These are phyloP conservation scores for Lipomyces sp. DNA, from an alignment of 805 yeast genomes.

Conservation along the genomic window DNA sequence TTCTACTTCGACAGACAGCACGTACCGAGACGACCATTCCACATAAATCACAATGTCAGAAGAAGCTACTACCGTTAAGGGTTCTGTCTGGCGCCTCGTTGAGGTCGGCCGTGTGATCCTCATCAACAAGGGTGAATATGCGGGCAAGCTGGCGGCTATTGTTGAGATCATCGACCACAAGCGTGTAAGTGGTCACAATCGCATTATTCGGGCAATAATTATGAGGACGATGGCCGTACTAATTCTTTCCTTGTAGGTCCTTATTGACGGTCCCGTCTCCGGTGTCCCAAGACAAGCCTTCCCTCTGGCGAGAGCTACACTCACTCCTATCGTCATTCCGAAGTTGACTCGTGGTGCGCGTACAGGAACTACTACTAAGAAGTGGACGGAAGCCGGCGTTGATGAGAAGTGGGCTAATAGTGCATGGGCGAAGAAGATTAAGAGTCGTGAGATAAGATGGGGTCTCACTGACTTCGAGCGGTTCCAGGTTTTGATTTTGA, in stretches of 20 bases:
- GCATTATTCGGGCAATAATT: not conserved
- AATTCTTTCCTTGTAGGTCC: constrained; percentile 57
- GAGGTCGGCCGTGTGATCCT: constrained; percentile 99
- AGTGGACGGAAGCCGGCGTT: constrained; percentile 89
- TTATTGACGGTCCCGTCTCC: constrained; percentile 93
- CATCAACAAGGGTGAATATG: constrained; percentile 72
- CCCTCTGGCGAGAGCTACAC: constrained; percentile 81
- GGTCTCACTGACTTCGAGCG: constrained; percentile 96
- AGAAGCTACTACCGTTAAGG: constrained; percentile 77
- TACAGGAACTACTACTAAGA: constrained; percentile 82
- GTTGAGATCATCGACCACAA: constrained; percentile 99
- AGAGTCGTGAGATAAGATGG: constrained; percentile 91
- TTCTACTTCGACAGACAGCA: not conserved
- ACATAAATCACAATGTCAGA: constrained; percentile 57
- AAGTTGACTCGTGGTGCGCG: constrained; percentile 93
- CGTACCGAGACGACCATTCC: not conserved
- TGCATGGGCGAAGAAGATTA: constrained; percentile 98
- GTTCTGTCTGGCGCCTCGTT: constrained; percentile 99
- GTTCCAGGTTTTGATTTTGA: constrained; percentile 97
- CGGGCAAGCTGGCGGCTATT: constrained; percentile 90
- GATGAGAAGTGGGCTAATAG: constrained; percentile 90
- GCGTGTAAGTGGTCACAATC: constrained; percentile 64
- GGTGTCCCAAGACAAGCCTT: constrained; percentile 91
- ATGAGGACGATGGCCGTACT: not conserved
- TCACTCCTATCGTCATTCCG: constrained; percentile 88